Evolutionary conservation across 495 filamentous ascomycete species (phyloP).

Genomic region (Eremomyces bilateralis): DNA sequence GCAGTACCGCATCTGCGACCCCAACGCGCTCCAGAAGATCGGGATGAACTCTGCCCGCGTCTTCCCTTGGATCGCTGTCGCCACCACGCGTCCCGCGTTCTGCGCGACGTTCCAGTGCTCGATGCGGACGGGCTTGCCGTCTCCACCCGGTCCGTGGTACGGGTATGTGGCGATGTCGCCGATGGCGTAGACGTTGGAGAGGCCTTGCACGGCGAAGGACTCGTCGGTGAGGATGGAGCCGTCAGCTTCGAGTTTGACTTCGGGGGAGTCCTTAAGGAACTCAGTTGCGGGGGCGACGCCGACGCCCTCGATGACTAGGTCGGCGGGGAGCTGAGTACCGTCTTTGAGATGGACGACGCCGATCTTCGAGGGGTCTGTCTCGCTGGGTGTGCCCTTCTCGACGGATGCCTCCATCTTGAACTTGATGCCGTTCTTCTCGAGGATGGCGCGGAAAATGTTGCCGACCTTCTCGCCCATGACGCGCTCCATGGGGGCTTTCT

Average conservation of each 20-base stretch:
- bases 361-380: slow-evolving; percentile 39
- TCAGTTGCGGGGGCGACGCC: slow-evolving; percentile 74
- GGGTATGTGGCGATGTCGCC: slow-evolving; percentile 94
- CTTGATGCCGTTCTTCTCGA: slow-evolving; percentile 71
- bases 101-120: slow-evolving; percentile 99
- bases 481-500: slow-evolving; percentile 63
- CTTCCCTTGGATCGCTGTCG: slow-evolving; percentile 47
- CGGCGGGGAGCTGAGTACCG: slow-evolving; percentile 62
- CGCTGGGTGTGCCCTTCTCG: slow-evolving; percentile 54
- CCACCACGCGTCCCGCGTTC: slow-evolving; percentile 64
- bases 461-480: slow-evolving; percentile 72
- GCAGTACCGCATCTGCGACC: slow-evolving; percentile 74
- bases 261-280: slow-evolving; percentile 53
- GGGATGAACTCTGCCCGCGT: slow-evolving; percentile 80
- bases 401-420: slow-evolving; percentile 67
- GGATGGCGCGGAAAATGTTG: slow-evolving; percentile 46
- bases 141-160: slow-evolving; percentile 71
- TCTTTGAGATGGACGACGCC: slow-evolving; percentile 71
- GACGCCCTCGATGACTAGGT: slow-evolving; percentile 76
- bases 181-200: slow-evolving; percentile 73
- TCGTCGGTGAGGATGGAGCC: slow-evolving; percentile 62
- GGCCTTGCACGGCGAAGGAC: slow-evolving; percentile 46
- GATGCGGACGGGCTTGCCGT: slow-evolving; percentile 47
- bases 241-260: slow-evolving; percentile 49
- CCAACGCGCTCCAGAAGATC: slow-evolving; percentile 89